phyloP scores from a whole-genome alignment of 805 yeast genomes.

The Yarrowia sp. region DNA sequence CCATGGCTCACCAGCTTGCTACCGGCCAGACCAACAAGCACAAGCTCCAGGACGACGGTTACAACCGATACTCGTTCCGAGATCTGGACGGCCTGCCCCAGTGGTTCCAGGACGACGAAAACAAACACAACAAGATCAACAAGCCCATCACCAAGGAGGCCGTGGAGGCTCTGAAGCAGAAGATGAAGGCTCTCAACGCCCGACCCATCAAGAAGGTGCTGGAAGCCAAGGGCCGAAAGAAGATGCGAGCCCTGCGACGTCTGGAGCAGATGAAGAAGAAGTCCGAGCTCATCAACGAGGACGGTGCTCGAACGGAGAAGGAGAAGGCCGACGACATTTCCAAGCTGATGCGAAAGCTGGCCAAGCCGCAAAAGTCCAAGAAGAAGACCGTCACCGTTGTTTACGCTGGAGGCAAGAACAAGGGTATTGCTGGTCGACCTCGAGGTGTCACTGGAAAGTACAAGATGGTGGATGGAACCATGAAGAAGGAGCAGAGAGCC shows the following conservation, averaged over 20 bases:
- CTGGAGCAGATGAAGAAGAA: conserved; percentile 88
- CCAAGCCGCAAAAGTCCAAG: conserved; percentile 62
- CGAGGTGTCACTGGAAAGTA: conserved; percentile 95
- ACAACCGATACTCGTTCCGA: conserved; percentile 86
- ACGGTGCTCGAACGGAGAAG: conserved; percentile 77
- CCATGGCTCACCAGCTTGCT: conserved; percentile 93
- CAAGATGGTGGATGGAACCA: conserved; percentile 98
- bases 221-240: conserved; percentile 96
- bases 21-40: conserved; percentile 80
- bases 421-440: conserved; percentile 90
- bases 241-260: conserved; percentile 83
- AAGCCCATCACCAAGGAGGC: conserved; percentile 97
- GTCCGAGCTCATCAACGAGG: conserved; percentile 87
- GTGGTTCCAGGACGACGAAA: conserved; percentile 97
- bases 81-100: conserved; percentile 88
- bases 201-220: conserved; percentile 98
- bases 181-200: conserved; percentile 79
- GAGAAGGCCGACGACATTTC: conserved; percentile 94
- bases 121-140: conserved; percentile 71
- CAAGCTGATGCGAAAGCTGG: conserved; percentile 74
- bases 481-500: conserved; percentile 97
- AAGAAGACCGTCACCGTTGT: conserved; percentile 86
- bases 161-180: conserved; percentile 69
- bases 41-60: conserved; percentile 88
- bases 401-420: conserved; percentile 80